Evolutionary conservation across 257 asterid genomes (phyloP).

Genomic region (Penstemon newberryi): DNA sequence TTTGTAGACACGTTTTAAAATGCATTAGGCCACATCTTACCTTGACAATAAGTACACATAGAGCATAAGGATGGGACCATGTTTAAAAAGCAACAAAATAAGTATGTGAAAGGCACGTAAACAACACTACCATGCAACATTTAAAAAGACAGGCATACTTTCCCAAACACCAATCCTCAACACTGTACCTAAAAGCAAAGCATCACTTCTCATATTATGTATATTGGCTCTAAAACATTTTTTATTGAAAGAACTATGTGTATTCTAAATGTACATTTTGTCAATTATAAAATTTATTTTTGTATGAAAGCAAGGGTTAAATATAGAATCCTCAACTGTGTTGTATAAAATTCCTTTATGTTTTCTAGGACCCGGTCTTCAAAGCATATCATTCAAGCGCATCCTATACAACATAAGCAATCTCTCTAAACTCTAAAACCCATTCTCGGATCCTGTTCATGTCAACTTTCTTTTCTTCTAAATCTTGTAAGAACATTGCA

Average conservation of each 20-base stretch:
- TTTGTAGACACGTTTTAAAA: not conserved
- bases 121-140: not conserved
- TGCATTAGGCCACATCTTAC: conserved; percentile 1
- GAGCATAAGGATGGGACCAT: not conserved
- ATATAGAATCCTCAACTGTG: no score
- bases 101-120: not conserved
- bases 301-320: no score
- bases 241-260: not conserved
- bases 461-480: no score
- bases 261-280: no score
- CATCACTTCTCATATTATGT: not conserved
- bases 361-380: no score
- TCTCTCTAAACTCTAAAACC: no score
- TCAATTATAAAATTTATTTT: no score
- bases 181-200: not conserved
- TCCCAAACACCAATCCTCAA: not conserved
- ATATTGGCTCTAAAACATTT: not conserved
- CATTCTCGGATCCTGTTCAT: no score
- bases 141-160: not conserved
- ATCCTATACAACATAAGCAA: no score
- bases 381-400: no score
- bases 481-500: no score
- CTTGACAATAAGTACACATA: not conserved
- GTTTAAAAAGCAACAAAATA: not conserved
- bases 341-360: no score